Base-by-base conservation (phyloP, 805 yeast species). In the Monosporozyma servazzii region DNA sequence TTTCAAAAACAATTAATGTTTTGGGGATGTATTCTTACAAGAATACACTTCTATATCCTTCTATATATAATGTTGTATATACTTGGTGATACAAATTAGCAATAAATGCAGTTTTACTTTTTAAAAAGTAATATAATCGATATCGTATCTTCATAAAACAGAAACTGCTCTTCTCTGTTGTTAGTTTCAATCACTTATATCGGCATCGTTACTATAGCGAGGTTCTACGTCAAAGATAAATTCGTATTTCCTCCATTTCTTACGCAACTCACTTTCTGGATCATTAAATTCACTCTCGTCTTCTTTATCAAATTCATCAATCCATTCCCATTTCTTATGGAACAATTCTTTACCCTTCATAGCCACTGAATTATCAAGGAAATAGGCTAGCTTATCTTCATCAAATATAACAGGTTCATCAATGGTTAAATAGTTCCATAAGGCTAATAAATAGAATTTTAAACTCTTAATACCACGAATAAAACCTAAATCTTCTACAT, bases 381-480 rank as follows among this genome's bases (percentile, higher is more conserved):
- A 58, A 4, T 56, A 51, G 1, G 37, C 44, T 27, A 65, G 53
- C 4, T 56, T 61, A 7, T 61, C 65, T 8, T 59, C 60, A 47
- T 59, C 60, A 15, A 40, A 54, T 15, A 60, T 52, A 45, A 63
- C 45, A 30, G 66, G 69, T 27, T 65, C 66, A 29, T 61, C 61
- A 8, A 76, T 79, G 0, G 86, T 75, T 41, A 84, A 66, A 41
- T 76, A 72, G 44, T 69, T 63, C 71, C 84, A 87, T 56, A 88
- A 79, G 23, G 71, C 57, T 57, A 74, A 71, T 61, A 88, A 81
- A 63, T 88, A 88, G 51, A 74, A 75, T n/a, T 75, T 75, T 45
- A 95, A 73, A n/a, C 93, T 80, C 31, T 72, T 68, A 39, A 93
- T 66, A 0, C 99, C 99, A 48, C 91, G 76, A 42, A 89, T 68